Evolutionary conservation across 2,329 filamentous ascomycete species (phyloP).

Genomic region (Diaporthe capsici): DNA sequence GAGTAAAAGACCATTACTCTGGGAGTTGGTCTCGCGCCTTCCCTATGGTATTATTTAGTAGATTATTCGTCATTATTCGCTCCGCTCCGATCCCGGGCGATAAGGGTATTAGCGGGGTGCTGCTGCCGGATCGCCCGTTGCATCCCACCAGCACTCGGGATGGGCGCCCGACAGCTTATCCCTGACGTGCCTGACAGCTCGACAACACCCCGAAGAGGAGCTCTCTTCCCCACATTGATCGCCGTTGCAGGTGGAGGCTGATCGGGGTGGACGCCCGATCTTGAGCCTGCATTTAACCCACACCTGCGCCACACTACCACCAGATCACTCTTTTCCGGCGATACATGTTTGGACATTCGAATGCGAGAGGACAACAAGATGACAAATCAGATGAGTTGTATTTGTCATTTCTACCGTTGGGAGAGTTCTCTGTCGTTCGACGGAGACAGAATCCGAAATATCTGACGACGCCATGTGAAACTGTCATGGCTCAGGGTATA

Average conservation of each 20-base stretch:
- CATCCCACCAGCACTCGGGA: background rate
- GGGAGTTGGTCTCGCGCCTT: background rate
- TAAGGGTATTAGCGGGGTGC: background rate
- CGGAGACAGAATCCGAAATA: background rate
- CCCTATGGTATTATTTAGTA: background rate
- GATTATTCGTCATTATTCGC: slow-evolving; percentile 5
- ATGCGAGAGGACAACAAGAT: background rate
- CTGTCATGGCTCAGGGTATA: background rate
- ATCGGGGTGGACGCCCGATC: slow-evolving; percentile 15
- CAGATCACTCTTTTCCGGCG: background rate
- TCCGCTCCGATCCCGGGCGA: slow-evolving; percentile 28
- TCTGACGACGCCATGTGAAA: no score
- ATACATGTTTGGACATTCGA: background rate
- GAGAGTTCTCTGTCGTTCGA: background rate
- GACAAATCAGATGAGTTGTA: background rate
- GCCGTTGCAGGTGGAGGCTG: background rate
- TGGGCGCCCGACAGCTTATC: slow-evolving; percentile 14
- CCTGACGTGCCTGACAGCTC: slow-evolving; percentile 4
- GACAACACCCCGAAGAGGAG: background rate
- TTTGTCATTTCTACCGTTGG: background rate
- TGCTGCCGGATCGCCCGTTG: slow-evolving; percentile 17
- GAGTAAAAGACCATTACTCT: no score
- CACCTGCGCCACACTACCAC: background rate
- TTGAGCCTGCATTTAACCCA: background rate
- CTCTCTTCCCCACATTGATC: slow-evolving; percentile 11